Evolutionary conservation across 2,329 filamentous ascomycete species (phyloP), one percentile per base, ranked within the genome.

Genomic region (Colletotrichum eleusines): DNA sequence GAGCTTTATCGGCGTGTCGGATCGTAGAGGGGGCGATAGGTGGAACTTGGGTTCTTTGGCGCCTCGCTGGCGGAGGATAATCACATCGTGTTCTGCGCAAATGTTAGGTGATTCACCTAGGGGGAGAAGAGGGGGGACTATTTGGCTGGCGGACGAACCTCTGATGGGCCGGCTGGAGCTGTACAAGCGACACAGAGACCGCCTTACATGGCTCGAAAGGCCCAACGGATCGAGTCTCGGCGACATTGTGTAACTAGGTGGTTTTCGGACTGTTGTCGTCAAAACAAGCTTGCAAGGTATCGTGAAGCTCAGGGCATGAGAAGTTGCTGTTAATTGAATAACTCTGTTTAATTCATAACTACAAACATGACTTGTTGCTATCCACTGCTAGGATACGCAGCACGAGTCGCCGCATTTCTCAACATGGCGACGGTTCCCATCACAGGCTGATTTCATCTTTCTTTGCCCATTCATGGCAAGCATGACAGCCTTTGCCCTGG

Each of bases 11-110:
- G 71, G 76, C 16, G 73, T 66, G 11, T 76, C 77, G 7, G 76
- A 66, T 5, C 77, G 77, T 7, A 84, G 76, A 18, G 81, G 80
- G 0, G 77, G 71, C 1, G 80, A 81, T 40, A 84, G 77, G 53
- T 80, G 80, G 78, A 81, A 82, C 74, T 79, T 80, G 11, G 71
- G 64, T 40, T 76, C 74, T 23, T 75, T 81, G 51, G 65, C 62
- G 48, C 81, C 81, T 44, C 79, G 79, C 58, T 84, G 82, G 55
- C 80, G 80, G 26, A 84, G 75, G 65, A 83, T 79, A 66, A 84
- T 74, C 33, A 82, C 75, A 70, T 84, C 82, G 73, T 82, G 78
- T 73, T 83, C 82, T 83, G 46, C 48, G 20, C 23, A 31, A 51
- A 23, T 28, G 44, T 71, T 48, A 71, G 69, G 38, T 12, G 48